phyloP scores from a whole-genome alignment of 2,329 filamentous ascomycete genomes.

The Colletotrichum somersetense region DNA sequence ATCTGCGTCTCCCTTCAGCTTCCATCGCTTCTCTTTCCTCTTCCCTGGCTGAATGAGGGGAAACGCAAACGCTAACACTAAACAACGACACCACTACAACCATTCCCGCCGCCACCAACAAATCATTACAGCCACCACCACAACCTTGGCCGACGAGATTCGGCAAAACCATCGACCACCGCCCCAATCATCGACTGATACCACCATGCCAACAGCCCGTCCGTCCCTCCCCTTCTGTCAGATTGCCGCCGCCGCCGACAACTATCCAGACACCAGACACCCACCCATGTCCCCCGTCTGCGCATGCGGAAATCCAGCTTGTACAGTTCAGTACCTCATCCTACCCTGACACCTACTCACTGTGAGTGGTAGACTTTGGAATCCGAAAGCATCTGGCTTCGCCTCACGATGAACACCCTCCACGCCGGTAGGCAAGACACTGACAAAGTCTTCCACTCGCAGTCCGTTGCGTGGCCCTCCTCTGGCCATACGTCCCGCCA shows the following conservation, averaged over 20 bases:
- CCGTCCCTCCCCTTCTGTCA: slow-evolving; percentile 7
- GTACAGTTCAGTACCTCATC: slow-evolving; percentile 26
- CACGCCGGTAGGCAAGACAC: neutral
- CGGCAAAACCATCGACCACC: slow-evolving; percentile 31
- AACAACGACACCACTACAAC: slow-evolving; percentile 3
- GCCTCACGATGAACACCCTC: slow-evolving; percentile 1
- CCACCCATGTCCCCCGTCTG: slow-evolving; percentile 8
- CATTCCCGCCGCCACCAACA: slow-evolving; percentile 8
- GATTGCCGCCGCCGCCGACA: slow-evolving; percentile 30
- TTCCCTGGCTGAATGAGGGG: slow-evolving; percentile 14
- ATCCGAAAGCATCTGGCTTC: neutral
- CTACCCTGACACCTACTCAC: slow-evolving; percentile 9
- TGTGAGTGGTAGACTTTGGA: neutral
- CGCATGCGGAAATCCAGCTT: slow-evolving; percentile 11
- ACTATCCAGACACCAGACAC: neutral
- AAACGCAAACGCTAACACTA: slow-evolving; percentile 29
- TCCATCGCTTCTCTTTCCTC: slow-evolving; percentile 26
- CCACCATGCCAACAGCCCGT: slow-evolving; percentile 25
- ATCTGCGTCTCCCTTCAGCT: neutral
- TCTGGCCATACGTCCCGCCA: slow-evolving; percentile 1
- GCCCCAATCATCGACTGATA: slow-evolving; percentile 26
- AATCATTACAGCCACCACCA: slow-evolving; percentile 30
- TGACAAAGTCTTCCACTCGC: slow-evolving; percentile 14
- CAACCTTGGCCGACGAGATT: slow-evolving; percentile 26
- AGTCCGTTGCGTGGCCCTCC: slow-evolving; percentile 14